phyloP scores from a whole-genome alignment of 208 protist genomes.

The Acanthamoeba healyi region DNA sequence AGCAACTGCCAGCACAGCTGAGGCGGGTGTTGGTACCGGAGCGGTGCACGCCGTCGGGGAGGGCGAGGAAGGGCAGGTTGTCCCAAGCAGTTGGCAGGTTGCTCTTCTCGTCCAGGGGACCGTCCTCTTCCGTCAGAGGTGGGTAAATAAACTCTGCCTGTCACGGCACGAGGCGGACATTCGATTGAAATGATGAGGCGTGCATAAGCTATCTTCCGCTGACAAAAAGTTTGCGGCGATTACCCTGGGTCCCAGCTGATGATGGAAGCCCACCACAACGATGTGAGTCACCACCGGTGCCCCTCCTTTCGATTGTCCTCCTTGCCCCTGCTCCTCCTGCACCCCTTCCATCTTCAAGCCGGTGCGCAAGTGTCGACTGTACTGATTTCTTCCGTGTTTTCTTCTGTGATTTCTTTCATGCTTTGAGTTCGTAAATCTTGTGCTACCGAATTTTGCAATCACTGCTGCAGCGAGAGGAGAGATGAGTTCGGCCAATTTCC shows the following conservation, averaged over 20 bases:
- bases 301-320: neutral
- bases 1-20: neutral
- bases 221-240: too few relatives aligned
- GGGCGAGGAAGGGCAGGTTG: conserved; percentile 65
- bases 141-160: conserved; percentile 54
- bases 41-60: conserved; percentile 58
- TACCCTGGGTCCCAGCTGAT: conserved; percentile 61
- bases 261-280: conserved; percentile 63
- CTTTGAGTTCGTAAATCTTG: neutral
- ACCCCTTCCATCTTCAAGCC: neutral
- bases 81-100: conserved; percentile 34
- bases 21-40: conserved; percentile 11
- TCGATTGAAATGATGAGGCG: neutral
- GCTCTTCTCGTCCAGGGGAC: neutral
- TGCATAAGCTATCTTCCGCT: too few relatives aligned
- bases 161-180: neutral
- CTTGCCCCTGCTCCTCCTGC: neutral
- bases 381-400: neutral
- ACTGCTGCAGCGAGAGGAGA: too few relatives aligned
- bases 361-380: neutral
- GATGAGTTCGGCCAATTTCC: conserved; percentile 2
- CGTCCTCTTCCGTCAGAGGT: neutral
- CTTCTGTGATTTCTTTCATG: neutral
- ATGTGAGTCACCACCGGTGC: conserved; percentile 42
- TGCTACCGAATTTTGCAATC: neutral